Evolutionary conservation across 345 rosid genomes (phyloP).

Genomic region (Raphanus sativus): DNA sequence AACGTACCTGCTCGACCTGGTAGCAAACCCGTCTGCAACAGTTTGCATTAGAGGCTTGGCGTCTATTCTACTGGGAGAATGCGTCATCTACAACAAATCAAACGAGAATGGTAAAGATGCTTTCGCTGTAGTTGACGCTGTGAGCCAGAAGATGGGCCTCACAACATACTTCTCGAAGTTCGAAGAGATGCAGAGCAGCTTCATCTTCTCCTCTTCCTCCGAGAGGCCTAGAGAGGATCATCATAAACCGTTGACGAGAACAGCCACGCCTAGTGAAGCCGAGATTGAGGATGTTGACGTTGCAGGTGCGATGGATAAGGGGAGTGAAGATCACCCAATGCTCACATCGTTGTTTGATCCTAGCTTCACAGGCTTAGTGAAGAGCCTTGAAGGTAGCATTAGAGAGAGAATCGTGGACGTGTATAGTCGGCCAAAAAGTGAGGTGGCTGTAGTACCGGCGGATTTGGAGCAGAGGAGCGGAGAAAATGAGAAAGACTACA

Average conservation of each 20-base stretch:
- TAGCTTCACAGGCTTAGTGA: conserved; percentile 56
- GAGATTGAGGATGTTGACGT: conserved; percentile 74
- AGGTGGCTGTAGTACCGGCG: conserved; percentile 86
- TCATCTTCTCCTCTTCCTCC: conserved; percentile 66
- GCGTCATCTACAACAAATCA: conserved; percentile 72
- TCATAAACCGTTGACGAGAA: conserved; percentile 66
- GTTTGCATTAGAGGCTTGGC: conserved; percentile 75
- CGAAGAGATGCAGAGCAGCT: conserved; percentile 86
- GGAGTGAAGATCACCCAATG: conserved; percentile 67
- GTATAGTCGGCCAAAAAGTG: conserved; percentile 73
- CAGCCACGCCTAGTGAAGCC: conserved; percentile 75
- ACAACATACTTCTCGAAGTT: conserved; percentile 75
- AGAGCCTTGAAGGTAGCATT: conserved; percentile 60
- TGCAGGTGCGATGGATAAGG: conserved; percentile 49
- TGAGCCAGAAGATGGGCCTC: conserved; percentile 89
- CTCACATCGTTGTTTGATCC: conserved; percentile 59
- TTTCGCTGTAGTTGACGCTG: conserved; percentile 70
- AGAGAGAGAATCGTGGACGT: conserved; percentile 68
- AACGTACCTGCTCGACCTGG: conserved; percentile 75
- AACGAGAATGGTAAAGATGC: conserved; percentile 77
- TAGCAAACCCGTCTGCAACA: conserved; percentile 65
- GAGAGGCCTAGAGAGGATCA: conserved; percentile 49
- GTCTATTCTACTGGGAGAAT: conserved; percentile 79
- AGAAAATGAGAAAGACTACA: conserved; percentile 68
- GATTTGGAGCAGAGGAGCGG: conserved; percentile 78